These are phyloP conservation scores for Vanderwaltozyma yarrowii DNA, from an alignment of 805 yeast genomes.

Conservation along the genomic window DNA sequence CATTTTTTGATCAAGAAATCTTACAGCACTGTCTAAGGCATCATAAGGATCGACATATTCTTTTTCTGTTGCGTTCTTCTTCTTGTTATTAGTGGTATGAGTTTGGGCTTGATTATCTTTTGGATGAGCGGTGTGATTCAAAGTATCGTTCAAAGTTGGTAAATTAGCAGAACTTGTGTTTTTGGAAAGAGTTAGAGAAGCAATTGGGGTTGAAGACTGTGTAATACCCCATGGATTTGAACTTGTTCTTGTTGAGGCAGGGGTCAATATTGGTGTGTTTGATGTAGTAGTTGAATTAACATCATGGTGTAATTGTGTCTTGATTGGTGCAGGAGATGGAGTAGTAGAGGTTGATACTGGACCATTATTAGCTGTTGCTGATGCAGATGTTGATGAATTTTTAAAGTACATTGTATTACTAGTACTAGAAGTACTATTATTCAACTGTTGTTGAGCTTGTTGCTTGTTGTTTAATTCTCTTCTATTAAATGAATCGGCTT, in stretches of 20 bases:
- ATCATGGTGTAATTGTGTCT: slow-evolving; percentile 21
- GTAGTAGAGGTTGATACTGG: slow-evolving; percentile 8
- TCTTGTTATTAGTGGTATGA: slow-evolving; percentile 15
- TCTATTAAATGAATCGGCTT: slow-evolving; percentile 92
- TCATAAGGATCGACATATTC: slow-evolving; percentile 37
- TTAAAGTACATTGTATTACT: slow-evolving; percentile 5
- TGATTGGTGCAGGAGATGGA: slow-evolving; percentile 25
- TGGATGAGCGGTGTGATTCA: slow-evolving; percentile 3
- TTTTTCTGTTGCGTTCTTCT: slow-evolving; percentile 27
- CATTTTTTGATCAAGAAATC: slow-evolving; percentile 40
- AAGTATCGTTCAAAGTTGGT: slow-evolving; percentile 22
- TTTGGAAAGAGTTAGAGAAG: slow-evolving; percentile 18
- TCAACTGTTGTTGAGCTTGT: slow-evolving; percentile 16
- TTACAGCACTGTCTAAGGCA: slow-evolving; percentile 36
- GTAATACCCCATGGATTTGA: slow-evolving; percentile 29
- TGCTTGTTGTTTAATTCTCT: slow-evolving; percentile 30
- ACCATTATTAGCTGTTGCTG: slow-evolving; percentile 4
- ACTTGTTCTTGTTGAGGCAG: slow-evolving; percentile 26
- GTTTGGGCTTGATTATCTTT: neutral
- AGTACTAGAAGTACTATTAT: slow-evolving; percentile 1
- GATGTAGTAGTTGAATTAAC: slow-evolving; percentile 4
- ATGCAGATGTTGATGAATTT: slow-evolving; percentile 4
- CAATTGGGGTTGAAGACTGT: slow-evolving; percentile 22
- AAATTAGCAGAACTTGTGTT: slow-evolving; percentile 17
- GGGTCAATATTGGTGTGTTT: slow-evolving; percentile 23